These are phyloP conservation scores for Penicillium paradoxum DNA, from an alignment of 495 filamentous ascomycete genomes.

Conservation along the genomic window DNA sequence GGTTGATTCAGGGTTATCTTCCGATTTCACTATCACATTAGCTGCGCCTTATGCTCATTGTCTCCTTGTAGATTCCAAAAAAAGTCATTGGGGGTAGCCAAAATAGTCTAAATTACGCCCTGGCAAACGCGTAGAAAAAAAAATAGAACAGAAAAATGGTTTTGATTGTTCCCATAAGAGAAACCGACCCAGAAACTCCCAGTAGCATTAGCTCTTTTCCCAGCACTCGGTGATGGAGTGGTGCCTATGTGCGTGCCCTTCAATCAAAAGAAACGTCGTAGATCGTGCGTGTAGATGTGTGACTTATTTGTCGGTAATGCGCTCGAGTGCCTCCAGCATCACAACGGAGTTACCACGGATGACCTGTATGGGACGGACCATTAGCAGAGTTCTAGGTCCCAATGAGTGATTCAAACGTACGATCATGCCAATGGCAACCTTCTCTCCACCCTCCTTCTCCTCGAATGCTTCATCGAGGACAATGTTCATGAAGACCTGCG, in stretches of 20 bases:
- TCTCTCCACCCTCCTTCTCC: conserved; percentile 88
- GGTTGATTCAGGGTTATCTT: conserved; percentile 6
- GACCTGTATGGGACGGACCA: conserved; percentile 32
- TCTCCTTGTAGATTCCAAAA: background rate
- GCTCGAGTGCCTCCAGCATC: conserved; percentile 77
- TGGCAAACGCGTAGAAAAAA: conserved; percentile 6
- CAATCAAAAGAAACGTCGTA: conserved; percentile 19
- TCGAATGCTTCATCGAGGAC: conserved; percentile 97
- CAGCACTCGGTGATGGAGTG: conserved; percentile 12
- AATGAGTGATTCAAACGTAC: conserved; percentile 45
- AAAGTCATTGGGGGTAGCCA: conserved; percentile 3
- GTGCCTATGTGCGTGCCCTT: conserved; percentile 16
- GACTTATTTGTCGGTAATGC: conserved; percentile 51
- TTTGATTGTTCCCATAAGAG: conserved; percentile 37
- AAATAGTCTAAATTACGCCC: background rate
- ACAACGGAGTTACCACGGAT: conserved; percentile 95
- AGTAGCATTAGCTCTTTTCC: conserved; percentile 29
- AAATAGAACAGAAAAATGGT: conserved; percentile 25
- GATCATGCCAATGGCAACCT: conserved; percentile 86
- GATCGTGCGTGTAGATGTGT: conserved; percentile 11
- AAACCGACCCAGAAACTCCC: conserved; percentile 42
- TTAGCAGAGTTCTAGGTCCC: background rate
- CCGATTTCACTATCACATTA: conserved; percentile 11
- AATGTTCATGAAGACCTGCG: conserved; percentile 95
- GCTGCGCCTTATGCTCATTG: background rate